These are phyloP conservation scores for Hypoxylon lenormandii DNA, from an alignment of 495 filamentous ascomycete species.

Conservation along the genomic window DNA sequence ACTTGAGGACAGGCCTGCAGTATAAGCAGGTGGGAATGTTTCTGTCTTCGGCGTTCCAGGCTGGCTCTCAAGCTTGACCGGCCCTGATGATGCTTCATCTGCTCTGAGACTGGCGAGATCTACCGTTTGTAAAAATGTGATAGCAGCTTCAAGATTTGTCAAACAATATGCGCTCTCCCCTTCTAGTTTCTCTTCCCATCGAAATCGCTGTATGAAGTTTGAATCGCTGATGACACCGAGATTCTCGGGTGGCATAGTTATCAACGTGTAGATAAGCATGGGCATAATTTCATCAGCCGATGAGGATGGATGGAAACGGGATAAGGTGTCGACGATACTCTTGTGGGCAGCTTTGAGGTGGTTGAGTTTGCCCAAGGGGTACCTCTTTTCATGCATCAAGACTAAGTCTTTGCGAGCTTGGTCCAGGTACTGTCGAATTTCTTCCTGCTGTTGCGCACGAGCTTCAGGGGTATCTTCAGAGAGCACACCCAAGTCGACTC, in stretches of 20 bases:
- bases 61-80: slow-evolving; percentile 65
- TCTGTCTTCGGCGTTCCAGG: slow-evolving; percentile 67
- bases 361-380: slow-evolving; percentile 90
- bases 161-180: slow-evolving; percentile 96
- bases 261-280: slow-evolving; percentile 92
- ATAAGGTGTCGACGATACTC: slow-evolving; percentile 88
- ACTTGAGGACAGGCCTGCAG: slow-evolving; percentile 57
- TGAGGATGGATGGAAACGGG: slow-evolving; percentile 83
- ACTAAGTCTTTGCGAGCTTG: slow-evolving; percentile 77
- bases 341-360: slow-evolving; percentile 90
- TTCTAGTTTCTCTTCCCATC: slow-evolving; percentile 83
- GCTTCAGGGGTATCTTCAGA: slow-evolving; percentile 60
- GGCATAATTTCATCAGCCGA: slow-evolving; percentile 97
- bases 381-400: slow-evolving; percentile 86
- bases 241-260: slow-evolving; percentile 86
- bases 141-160: slow-evolving; percentile 93
- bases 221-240: slow-evolving; percentile 93
- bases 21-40: slow-evolving; percentile 64
- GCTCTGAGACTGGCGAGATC: slow-evolving; percentile 90
- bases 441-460: slow-evolving; percentile 71
- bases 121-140: slow-evolving; percentile 96
- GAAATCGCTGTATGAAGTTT: slow-evolving; percentile 92
- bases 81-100: slow-evolving; percentile 76
- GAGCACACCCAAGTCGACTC: slow-evolving; percentile 74
- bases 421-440: slow-evolving; percentile 78